phyloP scores from a whole-genome alignment of 441 rosid species.

The Melastoma candidum region DNA sequence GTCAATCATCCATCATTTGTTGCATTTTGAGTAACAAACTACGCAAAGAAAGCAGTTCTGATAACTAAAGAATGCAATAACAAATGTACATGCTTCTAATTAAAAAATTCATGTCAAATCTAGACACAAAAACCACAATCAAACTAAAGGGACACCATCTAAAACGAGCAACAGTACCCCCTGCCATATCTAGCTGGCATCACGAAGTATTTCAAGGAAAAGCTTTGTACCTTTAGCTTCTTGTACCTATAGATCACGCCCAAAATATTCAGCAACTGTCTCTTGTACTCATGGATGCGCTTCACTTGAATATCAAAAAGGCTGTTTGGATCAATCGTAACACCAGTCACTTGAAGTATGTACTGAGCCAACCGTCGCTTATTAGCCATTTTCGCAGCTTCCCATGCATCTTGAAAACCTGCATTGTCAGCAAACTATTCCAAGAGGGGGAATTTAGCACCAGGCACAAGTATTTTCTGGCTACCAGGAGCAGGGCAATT shows the following conservation, averaged over 20 bases:
- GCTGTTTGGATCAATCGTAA: constrained; percentile 64
- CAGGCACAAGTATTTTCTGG: not conserved
- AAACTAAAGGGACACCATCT: too few relatives aligned
- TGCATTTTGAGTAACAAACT: too few relatives aligned
- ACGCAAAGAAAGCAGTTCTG: too few relatives aligned
- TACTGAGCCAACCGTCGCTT: constrained; percentile 78
- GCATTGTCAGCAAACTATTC: constrained; percentile 72
- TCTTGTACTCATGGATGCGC: constrained; percentile 98
- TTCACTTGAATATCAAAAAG: constrained; percentile 96
- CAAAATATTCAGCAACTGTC: constrained; percentile 90
- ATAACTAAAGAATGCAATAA: too few relatives aligned
- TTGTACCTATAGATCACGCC: constrained; percentile 83
- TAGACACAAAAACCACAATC: too few relatives aligned
- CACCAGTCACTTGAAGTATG: constrained; percentile 69
- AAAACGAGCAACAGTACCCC: too few relatives aligned
- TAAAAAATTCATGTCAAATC: too few relatives aligned
- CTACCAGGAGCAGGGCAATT: too few relatives aligned
- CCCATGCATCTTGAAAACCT: constrained; percentile 86
- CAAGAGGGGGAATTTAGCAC: constrained; percentile 18
- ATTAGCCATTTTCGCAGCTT: constrained; percentile 84
- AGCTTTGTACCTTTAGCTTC: constrained; percentile 68
- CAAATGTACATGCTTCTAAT: too few relatives aligned
- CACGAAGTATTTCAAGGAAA: constrained; percentile 5
- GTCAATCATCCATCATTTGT: not conserved
- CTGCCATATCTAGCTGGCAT: constrained; percentile 7